phyloP scores from a whole-genome alignment of 306 rosid species.

The Ormosia emarginata region DNA sequence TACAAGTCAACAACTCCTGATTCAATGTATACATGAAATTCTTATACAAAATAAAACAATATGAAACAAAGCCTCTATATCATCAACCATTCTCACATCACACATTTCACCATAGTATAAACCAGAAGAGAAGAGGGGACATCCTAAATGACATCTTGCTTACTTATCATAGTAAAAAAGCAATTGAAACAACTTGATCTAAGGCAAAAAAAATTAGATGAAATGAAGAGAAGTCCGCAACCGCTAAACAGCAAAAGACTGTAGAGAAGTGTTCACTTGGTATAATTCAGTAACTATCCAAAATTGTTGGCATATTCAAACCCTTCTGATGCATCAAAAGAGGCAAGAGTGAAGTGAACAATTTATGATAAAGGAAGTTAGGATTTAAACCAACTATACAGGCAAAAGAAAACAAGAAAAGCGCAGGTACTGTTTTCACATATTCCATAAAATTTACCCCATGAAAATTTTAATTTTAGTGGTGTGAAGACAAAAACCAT shows the following conservation, averaged over 20 bases:
- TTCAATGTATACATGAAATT: not conserved
- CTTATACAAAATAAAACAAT: not conserved
- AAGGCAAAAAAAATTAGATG: not conserved
- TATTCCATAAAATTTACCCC: not conserved
- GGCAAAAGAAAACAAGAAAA: not conserved
- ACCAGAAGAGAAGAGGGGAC: slow-evolving; percentile 11
- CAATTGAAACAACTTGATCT: slow-evolving; percentile 1
- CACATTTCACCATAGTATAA: not conserved
- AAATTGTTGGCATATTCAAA: not conserved
- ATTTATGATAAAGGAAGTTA: not conserved
- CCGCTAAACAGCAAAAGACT: not conserved
- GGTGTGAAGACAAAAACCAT: not conserved
- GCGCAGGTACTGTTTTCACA: not conserved
- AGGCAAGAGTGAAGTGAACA: not conserved
- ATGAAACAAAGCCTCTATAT: not conserved
- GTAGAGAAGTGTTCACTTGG: not conserved
- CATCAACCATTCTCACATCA: not conserved
- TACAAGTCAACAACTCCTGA: not conserved
- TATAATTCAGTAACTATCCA: not conserved
- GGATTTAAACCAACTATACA: slow-evolving; percentile 10
- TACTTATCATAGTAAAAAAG: not conserved
- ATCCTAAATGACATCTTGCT: slow-evolving; percentile 10
- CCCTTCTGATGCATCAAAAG: not conserved
- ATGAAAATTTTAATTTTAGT: not conserved
- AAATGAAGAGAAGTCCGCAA: not conserved